Evolutionary conservation across 345 rosid genomes (phyloP).

Genomic region (Eucalyptus globulus): DNA sequence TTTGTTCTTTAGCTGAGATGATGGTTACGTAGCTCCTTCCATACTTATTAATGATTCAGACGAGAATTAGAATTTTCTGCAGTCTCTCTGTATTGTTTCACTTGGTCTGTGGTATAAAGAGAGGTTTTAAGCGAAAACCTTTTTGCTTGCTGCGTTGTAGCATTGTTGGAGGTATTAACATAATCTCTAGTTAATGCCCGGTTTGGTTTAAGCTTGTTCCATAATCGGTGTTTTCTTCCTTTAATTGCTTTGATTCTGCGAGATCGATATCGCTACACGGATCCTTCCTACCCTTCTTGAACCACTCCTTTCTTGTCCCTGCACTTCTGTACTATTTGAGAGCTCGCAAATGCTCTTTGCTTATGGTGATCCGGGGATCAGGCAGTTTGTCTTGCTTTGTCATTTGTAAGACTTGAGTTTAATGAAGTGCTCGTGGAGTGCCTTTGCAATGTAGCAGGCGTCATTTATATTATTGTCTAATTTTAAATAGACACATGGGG

Average conservation of each 20-base stretch:
- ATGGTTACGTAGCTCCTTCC: background rate
- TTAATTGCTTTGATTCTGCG: background rate
- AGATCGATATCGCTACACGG: background rate
- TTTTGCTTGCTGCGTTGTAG: background rate
- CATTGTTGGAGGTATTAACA: background rate
- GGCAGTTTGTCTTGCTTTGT: background rate
- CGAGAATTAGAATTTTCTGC: background rate
- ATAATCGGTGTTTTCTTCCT: background rate
- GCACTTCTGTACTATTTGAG: background rate
- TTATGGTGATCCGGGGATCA: background rate
- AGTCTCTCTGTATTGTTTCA: background rate
- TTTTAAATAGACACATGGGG: background rate
- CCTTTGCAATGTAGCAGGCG: background rate
- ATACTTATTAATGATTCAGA: background rate
- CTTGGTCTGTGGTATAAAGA: background rate
- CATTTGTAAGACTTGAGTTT: background rate
- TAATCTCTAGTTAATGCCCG: background rate
- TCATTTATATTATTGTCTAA: background rate
- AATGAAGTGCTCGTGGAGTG: background rate
- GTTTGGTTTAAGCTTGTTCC: background rate
- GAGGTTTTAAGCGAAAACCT: background rate
- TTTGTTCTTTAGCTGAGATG: background rate
- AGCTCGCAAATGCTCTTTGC: background rate
- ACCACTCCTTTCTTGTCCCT: background rate
- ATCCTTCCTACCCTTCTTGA: background rate